Base-by-base conservation (phyloP, 306 rosid species). In the Lathyrus aphaca region DNA sequence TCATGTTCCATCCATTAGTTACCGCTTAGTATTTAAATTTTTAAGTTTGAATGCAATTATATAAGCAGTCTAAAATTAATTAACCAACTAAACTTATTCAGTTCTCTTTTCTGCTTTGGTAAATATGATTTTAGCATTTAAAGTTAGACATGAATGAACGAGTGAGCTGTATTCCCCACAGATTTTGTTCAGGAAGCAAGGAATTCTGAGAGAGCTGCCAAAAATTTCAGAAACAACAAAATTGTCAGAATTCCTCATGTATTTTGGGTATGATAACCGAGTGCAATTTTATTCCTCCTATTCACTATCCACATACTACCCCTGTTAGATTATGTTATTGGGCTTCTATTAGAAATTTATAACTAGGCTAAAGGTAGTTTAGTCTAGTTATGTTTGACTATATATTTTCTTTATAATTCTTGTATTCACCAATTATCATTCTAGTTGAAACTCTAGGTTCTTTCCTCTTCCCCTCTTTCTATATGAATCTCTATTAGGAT, bases 171-270 rank as follows among this genome's bases (percentile, higher is more conserved):
- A 42, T 38, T 15, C 30, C 59, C 23, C 57, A 53, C 91, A 92
- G 98, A 93, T 71, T 93, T 93, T 76, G 71, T 90, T 66, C 86
- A 90, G 73, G 98, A 93, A 84, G 96, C 91, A 65, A 82, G 80
- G 81, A 93, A 90, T 81, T 84, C 96, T 27, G 96, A 90, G 91
- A 90, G 77, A 80, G 85, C 96, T 62, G 84, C 93, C 57, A 78
- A 68, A 69, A 83, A 75, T 77, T 88, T 93, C 58, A 80, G 71
- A 84, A 82, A 83, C 80, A 88, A 86, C 74, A 81, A 85, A 74
- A 43, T 81, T 69, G 78, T 90, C 87, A 77, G 59, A 80, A 76
- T 90, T 85, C 98, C 98, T 79, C 82, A 17, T 75, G 79, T 93
- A 69, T 93, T 82, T 80, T 89, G 96, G 98, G 98, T 92, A 90